Percentiles rank a stretch among this genome's conserved stretches.
Conservation (phyloP, 176 grass and related monocot species). For the Lolium multiflorum region DNA sequence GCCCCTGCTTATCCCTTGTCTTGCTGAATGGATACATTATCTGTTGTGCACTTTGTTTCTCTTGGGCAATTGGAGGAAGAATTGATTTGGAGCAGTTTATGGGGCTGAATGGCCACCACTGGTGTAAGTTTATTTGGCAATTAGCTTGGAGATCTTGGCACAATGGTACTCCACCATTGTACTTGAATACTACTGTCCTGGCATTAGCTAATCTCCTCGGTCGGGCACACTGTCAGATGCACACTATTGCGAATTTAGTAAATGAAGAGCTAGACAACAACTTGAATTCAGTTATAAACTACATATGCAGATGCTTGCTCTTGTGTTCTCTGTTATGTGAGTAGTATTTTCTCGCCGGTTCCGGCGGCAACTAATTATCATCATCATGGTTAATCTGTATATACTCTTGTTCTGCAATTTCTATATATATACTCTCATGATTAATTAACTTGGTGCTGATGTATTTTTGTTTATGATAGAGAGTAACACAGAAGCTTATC, state of each 20-base stretch:
- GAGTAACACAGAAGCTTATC: no score
- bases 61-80: neutral
- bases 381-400: no score
- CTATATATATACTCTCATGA: no score
- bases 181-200: constrained; percentile 15
- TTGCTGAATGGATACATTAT: constrained; percentile 26
- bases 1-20: constrained; percentile 17
- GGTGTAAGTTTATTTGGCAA: constrained; percentile 28
- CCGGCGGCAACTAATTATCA: no score
- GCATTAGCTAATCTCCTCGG: neutral
- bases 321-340: no score
- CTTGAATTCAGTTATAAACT: no score
- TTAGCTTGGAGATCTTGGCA: neutral
- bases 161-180: constrained; percentile 24
- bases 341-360: no score
- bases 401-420: no score
- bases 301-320: no score
- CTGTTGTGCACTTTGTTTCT: neutral
- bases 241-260: neutral
- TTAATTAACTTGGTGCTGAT: no score
- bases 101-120: neutral
- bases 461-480: no score
- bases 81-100: constrained; percentile 15
- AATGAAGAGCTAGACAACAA: no score
- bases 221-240: neutral